A percentile compares a stretch with the other conserved stretches of the same genome.
Conservation (phyloP, 306 rosid genomes). For the Spatholobus suberectus region DNA sequence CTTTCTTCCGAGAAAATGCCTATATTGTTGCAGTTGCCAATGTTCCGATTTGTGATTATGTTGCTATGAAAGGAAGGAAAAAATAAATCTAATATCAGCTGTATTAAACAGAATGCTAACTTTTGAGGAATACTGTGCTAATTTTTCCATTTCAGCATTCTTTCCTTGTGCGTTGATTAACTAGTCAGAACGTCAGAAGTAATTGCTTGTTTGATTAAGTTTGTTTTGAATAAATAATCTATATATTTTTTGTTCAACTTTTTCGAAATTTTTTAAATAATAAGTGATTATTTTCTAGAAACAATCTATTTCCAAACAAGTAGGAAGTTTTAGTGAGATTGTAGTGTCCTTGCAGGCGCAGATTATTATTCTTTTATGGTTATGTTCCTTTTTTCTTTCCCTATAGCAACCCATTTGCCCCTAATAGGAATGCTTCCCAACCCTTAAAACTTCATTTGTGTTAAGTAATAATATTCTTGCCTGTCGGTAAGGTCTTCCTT, state of each 20-base stretch:
- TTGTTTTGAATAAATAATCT: not conserved
- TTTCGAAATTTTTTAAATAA: not conserved
- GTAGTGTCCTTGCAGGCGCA: not conserved
- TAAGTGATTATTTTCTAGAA: not conserved
- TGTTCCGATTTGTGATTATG: slow-evolving; percentile 5
- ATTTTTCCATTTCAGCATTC: slow-evolving; percentile 3
- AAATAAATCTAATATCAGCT: not conserved
- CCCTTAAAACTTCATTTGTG: not conserved
- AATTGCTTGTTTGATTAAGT: not conserved
- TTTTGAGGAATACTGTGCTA: not conserved
- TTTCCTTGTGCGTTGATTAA: not conserved
- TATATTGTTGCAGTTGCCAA: not conserved
- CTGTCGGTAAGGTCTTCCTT: not conserved
- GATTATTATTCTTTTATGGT: not conserved
- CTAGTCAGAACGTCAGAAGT: not conserved
- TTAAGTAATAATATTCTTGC: not conserved
- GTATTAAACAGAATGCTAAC: not conserved
- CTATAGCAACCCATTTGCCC: not conserved
- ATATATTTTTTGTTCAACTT: not conserved
- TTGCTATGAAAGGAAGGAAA: not conserved
- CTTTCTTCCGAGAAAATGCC: not conserved
- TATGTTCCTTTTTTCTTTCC: not conserved
- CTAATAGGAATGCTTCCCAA: not conserved
- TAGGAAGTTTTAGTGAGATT: not conserved
- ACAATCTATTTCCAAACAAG: not conserved